Percentiles rank a stretch among this genome's conserved stretches.
phyloP scores from a whole-genome alignment of 2,329 filamentous ascomycete species.

The Daldinia sp. region DNA sequence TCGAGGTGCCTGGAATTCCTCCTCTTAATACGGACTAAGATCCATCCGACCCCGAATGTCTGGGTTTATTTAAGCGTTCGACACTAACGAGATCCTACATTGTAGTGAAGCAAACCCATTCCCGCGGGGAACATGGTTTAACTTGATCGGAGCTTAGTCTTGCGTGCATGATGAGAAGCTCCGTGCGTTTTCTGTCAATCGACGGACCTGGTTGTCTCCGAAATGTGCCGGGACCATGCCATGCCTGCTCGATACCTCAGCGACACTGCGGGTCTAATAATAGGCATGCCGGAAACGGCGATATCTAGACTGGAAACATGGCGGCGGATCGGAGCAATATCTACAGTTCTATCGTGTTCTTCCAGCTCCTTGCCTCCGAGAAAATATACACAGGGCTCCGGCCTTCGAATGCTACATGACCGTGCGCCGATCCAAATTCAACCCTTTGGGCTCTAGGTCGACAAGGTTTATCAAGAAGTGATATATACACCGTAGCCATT shows the following conservation, averaged over 20 bases:
- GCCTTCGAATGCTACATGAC: neutral
- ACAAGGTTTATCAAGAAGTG: neutral
- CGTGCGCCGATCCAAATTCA: neutral
- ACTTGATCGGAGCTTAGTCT: conserved; percentile 10
- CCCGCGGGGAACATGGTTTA: conserved; percentile 13
- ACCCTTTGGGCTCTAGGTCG: neutral
- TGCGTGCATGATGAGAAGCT: conserved; percentile 10
- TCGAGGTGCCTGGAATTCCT: conserved; percentile 3
- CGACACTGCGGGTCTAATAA: conserved; percentile 4
- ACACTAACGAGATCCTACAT: neutral
- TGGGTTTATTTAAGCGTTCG: neutral
- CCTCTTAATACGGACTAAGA: conserved; percentile 7
- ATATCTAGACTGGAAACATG: neutral
- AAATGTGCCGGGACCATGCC: conserved; percentile 6
- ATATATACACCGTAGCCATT: neutral
- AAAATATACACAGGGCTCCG: neutral
- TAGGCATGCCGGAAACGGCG: neutral
- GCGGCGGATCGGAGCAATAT: neutral
- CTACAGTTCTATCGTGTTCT: neutral
- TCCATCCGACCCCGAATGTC: neutral
- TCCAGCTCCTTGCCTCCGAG: conserved; percentile 15
- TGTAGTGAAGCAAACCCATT: conserved; percentile 3
- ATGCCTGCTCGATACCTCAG: neutral
- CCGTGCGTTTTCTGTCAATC: neutral
- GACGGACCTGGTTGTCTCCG: neutral